phyloP scores from a whole-genome alignment of 73 alveolate species.

The Tetrahymena malaccensis region DNA sequence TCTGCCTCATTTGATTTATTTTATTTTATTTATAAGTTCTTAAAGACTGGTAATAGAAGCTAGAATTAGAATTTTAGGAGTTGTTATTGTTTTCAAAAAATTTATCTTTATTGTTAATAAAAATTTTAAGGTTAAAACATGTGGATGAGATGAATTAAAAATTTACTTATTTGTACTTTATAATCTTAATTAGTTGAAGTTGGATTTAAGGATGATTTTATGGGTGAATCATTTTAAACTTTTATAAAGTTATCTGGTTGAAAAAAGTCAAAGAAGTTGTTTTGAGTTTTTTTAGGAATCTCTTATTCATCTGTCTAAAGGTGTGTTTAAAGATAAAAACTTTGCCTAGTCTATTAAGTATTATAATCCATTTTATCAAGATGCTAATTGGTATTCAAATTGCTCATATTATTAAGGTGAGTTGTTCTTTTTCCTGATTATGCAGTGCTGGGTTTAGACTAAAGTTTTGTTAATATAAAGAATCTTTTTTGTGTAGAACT shows the following conservation, averaged over 20 bases:
- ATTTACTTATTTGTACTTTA: background rate
- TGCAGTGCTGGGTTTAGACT: background rate
- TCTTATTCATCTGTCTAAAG: background rate
- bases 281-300: background rate
- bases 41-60: background rate
- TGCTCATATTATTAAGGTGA: background rate
- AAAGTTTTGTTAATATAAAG: background rate
- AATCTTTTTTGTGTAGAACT: background rate
- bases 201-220: background rate
- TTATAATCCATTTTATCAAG: background rate
- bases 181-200: background rate
- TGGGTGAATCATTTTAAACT: background rate
- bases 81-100: background rate
- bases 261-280: background rate
- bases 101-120: background rate
- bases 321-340: background rate
- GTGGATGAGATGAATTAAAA: background rate
- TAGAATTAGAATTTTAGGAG: background rate
- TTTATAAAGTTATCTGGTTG: background rate
- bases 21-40: background rate
- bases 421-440: background rate
- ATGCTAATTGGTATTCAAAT: background rate
- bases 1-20: background rate
- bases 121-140: background rate
- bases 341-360: background rate